Evolutionary conservation across 495 filamentous ascomycete species (phyloP), one percentile per base, ranked within the genome.

Genomic region (Penicillium coprophilum): DNA sequence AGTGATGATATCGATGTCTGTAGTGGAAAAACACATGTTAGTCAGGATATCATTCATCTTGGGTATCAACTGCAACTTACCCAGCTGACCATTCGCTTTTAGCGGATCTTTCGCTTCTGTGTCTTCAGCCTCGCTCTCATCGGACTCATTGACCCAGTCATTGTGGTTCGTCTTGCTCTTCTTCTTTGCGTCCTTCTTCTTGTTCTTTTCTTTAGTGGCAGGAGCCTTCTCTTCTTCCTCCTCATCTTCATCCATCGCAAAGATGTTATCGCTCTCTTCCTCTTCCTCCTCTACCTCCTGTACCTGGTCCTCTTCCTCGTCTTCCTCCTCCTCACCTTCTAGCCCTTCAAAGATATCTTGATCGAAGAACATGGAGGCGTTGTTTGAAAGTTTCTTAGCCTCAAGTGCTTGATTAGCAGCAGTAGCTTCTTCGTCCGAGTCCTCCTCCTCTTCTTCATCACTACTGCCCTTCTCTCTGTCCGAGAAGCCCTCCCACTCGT

Each of bases 1-100:
- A 9, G 94, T 99, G 62, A 97, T 94, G 64, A 99, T 97, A 70
- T 97, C 90, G 76, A 99, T 97, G 60, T 96, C 91, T 85, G 58
- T 19, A 72, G 58, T 52, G 23, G 53, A 40, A n/a, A 24, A 40
- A 3, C 12, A 23, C 3, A 39, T 48, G 56, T 77, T 65, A 80
- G 71, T 58, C 63, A 47, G 9, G 41, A 1, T n/a, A 50, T 17
- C 2, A 49, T 19, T 30, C 13, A 30, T 41, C n/a, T 48, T 49
- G 17, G 20, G 28, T n/a, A 12, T 21, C 8, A 50, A 24, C 46
- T 27, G 17, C 30, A 39, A 72, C 77, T 73, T 83, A 91, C 88
- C 83, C 43, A 86, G 77, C 61, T 80, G 83, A 45, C 87, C 86
- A 67, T 90, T 84, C 57, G 84, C 80, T 61, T 85, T 86, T 31